Base-by-base conservation (phyloP, 495 filamentous ascomycete genomes). In the Aspergillus nidulans region DNA sequence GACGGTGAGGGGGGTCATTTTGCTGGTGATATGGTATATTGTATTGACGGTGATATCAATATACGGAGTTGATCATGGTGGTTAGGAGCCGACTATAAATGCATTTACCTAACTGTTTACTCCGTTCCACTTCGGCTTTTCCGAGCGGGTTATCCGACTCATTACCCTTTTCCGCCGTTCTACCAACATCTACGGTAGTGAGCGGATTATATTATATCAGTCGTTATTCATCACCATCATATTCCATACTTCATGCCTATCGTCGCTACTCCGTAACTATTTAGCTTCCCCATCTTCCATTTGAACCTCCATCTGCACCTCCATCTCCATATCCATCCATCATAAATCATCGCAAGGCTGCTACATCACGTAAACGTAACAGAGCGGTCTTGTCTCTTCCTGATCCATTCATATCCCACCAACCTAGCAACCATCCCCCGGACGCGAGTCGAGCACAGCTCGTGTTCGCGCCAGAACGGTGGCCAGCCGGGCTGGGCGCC, bases 401-500 rank as follows among this genome's bases (percentile, higher is more conserved):
- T 39, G 42, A 28, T 0, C 21, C 46, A 36, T 49, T 24, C 6
- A 49, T 49, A 49, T 49, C 47, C 47, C 47, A 49, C 49, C 25
- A 20, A 26, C 38, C 42, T 44, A 36, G 16, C 47, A 25, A 30
- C 41, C 30, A 39, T 12, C 4, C 30, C 30, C 53, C 55, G 44
- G 47, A 53, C 46, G 46, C 52, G 59, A 59, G 58, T 56, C 42
- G 58, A 63, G 56, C 59, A 60, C 61, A 58, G 57, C 55, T 60
- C 54, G 48, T 25, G 49, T 56, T n/a, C 60, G 49, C 52, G 53
- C 41, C 42, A 4, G 4, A 53, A 47, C 1, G 43, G 50, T 38
- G 23, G 39, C 28, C 9, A 43, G 49, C 52, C 49, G 47, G 47
- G 28, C 25, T 24, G n/a, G 30, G 34, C 23, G 16, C 53, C 41